A percentile compares a stretch with the other conserved stretches of the same genome.
phyloP scores from a whole-genome alignment of 805 yeast species.

The Cyberlindnera veronae region DNA sequence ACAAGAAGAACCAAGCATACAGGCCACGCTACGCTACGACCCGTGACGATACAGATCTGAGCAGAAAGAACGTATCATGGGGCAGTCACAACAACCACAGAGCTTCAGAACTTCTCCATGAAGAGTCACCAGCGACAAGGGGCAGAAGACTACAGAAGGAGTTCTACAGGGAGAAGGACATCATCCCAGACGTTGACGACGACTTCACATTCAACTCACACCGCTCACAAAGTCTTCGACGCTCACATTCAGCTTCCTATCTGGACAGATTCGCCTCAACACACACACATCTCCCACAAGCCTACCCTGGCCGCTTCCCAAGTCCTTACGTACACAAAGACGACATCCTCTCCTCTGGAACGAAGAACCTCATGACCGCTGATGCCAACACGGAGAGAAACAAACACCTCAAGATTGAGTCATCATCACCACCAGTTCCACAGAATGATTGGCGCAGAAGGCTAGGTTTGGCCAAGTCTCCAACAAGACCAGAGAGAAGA shows the following conservation, averaged over 20 bases:
- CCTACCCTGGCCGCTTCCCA: slow-evolving; percentile 29
- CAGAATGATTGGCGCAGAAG: slow-evolving; percentile 5
- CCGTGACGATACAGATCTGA: slow-evolving; percentile 5
- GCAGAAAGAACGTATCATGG: slow-evolving; percentile 15
- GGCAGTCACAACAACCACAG: slow-evolving; percentile 12
- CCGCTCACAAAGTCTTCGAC: slow-evolving; percentile 7
- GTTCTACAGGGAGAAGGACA: slow-evolving; percentile 20
- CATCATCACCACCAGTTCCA: slow-evolving; percentile 13
- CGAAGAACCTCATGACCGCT: slow-evolving; percentile 20
- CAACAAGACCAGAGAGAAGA: background rate
- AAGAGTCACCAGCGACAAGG: background rate
- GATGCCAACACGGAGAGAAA: slow-evolving; percentile 19
- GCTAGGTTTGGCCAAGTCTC: slow-evolving; percentile 2
- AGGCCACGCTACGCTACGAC: background rate
- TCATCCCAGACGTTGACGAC: slow-evolving; percentile 17
- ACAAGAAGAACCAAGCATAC: slow-evolving; percentile 4
- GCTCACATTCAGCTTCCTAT: slow-evolving; percentile 10
- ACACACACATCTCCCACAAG: slow-evolving; percentile 13
- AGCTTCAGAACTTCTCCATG: slow-evolving; percentile 8
- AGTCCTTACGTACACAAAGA: slow-evolving; percentile 16
- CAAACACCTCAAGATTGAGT: slow-evolving; percentile 3
- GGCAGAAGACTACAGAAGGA: background rate
- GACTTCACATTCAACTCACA: slow-evolving; percentile 3
- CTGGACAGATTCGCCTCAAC: background rate
- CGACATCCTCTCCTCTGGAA: slow-evolving; percentile 17